These are phyloP conservation scores for Apiotrichum porosum DNA, from an alignment of 1,284 basidiomycete species.

Conservation along the genomic window DNA sequence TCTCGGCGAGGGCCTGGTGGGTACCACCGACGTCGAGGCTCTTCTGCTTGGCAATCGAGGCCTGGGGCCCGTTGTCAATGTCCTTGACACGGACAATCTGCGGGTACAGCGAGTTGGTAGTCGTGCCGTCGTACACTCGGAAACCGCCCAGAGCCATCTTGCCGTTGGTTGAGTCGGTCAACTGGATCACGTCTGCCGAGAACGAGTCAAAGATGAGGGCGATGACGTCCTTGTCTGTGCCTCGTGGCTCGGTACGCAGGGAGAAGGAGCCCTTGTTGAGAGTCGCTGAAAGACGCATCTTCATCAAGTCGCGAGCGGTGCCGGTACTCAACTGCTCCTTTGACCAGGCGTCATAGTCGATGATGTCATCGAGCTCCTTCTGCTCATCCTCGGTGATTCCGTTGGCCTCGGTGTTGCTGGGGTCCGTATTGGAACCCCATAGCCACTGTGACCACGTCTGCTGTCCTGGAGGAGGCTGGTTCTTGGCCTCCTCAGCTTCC, in stretches of 20 bases:
- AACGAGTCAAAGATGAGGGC: constrained; percentile 87
- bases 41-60: constrained; percentile 18
- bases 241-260: constrained; percentile 66
- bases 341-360: constrained; percentile 85
- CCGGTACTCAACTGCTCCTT: constrained; percentile 59
- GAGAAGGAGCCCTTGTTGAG: constrained; percentile 84
- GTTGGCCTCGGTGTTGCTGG: constrained; percentile 17
- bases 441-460: constrained; percentile 78
- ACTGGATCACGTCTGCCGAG: constrained; percentile 76
- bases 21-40: constrained; percentile 30
- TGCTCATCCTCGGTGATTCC: constrained; percentile 77
- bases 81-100: constrained; percentile 91
- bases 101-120: constrained; percentile 72
- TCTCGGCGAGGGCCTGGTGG: constrained; percentile 34
- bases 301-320: constrained; percentile 74
- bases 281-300: constrained; percentile 68
- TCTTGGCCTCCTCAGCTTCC: constrained; percentile 60
- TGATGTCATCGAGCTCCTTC: constrained; percentile 84
- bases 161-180: constrained; percentile 78
- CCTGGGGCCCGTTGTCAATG: constrained; percentile 23
- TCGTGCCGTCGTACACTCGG: constrained; percentile 87
- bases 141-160: constrained; percentile 83
- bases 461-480: constrained; percentile 53
- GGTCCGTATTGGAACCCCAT: constrained; percentile 61
- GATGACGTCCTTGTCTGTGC: constrained; percentile 64